Conservation (phyloP, 257 asterid species). For the Scutellaria barbata region DNA sequence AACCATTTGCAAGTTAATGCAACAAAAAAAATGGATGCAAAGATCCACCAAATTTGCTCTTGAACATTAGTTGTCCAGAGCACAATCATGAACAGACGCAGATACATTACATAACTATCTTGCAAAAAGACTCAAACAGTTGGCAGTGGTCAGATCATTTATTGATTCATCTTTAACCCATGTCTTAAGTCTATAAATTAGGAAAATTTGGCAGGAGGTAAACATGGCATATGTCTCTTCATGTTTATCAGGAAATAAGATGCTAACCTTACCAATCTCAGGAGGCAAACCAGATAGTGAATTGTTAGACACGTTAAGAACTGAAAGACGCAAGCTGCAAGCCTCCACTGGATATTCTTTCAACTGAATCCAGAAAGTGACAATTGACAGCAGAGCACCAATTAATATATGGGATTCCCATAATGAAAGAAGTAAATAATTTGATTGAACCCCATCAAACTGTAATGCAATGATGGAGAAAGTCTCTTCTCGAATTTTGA, state of each 20-base stretch:
- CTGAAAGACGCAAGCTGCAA: conserved; percentile 78
- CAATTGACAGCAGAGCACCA: conserved; percentile 31
- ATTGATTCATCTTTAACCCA: background rate
- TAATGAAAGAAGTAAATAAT: conserved; percentile 25
- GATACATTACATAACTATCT: background rate
- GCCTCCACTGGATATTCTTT: conserved; percentile 92
- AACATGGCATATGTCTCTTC: conserved; percentile 19
- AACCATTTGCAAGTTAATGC: conserved; percentile 7
- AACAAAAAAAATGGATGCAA: conserved; percentile 10
- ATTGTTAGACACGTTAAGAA: conserved; percentile 92
- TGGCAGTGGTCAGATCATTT: conserved; percentile 13
- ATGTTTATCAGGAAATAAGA: conserved; percentile 34
- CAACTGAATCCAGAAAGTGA: conserved; percentile 58
- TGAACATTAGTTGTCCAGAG: conserved; percentile 13
- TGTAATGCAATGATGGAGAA: conserved; percentile 12
- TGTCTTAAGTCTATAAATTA: conserved; percentile 14
- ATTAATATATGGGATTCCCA: conserved; percentile 29
- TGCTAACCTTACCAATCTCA: conserved; percentile 86
- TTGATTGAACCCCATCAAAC: conserved; percentile 20
- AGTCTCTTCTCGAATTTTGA: conserved; percentile 17
- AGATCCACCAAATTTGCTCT: conserved; percentile 7
- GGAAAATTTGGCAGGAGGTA: conserved; percentile 9
- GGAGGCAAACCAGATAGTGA: conserved; percentile 91
- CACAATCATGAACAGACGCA: background rate
- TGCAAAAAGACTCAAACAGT: background rate